A percentile compares a stretch with the other conserved stretches of the same genome.
Evolutionary conservation across 2,329 filamentous ascomycete genomes (phyloP).

Genomic region (Fusarium nodosum): DNA sequence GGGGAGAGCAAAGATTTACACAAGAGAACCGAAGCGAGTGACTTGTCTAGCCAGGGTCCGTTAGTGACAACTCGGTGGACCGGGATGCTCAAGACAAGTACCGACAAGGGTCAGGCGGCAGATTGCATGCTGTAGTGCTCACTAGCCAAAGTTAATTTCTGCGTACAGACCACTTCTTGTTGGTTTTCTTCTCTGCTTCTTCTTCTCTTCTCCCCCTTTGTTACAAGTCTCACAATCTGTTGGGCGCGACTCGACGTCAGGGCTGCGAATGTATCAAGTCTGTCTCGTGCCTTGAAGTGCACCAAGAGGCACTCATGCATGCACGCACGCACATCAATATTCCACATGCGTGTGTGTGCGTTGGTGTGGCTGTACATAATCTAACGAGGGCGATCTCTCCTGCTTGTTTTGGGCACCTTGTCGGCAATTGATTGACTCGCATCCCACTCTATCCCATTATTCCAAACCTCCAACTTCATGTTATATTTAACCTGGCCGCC

Average conservation of each 20-base stretch:
- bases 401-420: neutral
- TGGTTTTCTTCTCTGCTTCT: neutral
- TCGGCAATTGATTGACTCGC: neutral
- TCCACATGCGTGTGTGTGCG: neutral
- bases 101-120: neutral
- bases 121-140: neutral
- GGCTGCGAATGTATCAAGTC: conserved; percentile 2
- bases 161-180: conserved; percentile 5
- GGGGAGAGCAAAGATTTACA: neutral
- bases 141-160: neutral
- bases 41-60: neutral
- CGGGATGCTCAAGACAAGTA: neutral
- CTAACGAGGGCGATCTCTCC: neutral
- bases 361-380: neutral
- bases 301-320: neutral
- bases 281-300: conserved; percentile 2
- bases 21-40: neutral
- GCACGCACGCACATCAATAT: neutral
- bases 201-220: neutral
- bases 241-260: neutral
- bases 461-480: neutral
- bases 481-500: conserved; percentile 8
- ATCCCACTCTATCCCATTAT: conserved; percentile 3
- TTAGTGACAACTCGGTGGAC: neutral
- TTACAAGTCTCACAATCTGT: neutral